Evolutionary conservation across 441 rosid genomes (phyloP).

Genomic region (Oxalis stricta): DNA sequence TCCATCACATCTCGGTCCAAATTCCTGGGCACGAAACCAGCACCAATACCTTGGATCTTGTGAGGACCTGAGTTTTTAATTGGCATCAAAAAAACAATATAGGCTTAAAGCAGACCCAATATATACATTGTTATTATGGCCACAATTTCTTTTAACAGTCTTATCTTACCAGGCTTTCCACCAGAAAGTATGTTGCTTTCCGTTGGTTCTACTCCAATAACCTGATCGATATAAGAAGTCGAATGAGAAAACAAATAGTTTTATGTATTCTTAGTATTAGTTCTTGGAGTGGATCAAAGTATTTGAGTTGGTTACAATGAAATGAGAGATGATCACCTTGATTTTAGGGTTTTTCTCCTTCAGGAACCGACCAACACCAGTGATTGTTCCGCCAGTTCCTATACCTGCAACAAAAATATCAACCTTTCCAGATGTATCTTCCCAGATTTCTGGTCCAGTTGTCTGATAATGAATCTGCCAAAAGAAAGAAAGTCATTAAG

Average conservation of each 20-base stretch:
- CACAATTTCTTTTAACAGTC: not conserved
- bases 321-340: constrained; percentile 34
- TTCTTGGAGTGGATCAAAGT: not conserved
- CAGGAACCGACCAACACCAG: constrained; percentile 71
- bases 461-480: constrained; percentile 87
- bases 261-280: no score
- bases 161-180: constrained; percentile 83
- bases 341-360: constrained; percentile 78
- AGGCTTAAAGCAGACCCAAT: constrained; percentile 1
- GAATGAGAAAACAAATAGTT: constrained; percentile 11
- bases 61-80: constrained; percentile 64
- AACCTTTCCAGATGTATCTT: constrained; percentile 81
- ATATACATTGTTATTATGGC: no score
- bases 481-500: not conserved
- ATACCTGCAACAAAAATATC: constrained; percentile 87
- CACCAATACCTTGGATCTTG: constrained; percentile 99
- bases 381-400: constrained; percentile 93
- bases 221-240: constrained; percentile 31
- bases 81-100: constrained; percentile 7
- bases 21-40: constrained; percentile 87
- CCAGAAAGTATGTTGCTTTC: constrained; percentile 93
- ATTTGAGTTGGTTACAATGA: no score
- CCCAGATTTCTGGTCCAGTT: constrained; percentile 98
- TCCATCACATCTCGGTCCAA: constrained; percentile 60
- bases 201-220: constrained; percentile 78